Evolutionary conservation across 495 filamentous ascomycete species (phyloP), one percentile per base, ranked within the genome.

Genomic region (Hypoxylon trugodes): DNA sequence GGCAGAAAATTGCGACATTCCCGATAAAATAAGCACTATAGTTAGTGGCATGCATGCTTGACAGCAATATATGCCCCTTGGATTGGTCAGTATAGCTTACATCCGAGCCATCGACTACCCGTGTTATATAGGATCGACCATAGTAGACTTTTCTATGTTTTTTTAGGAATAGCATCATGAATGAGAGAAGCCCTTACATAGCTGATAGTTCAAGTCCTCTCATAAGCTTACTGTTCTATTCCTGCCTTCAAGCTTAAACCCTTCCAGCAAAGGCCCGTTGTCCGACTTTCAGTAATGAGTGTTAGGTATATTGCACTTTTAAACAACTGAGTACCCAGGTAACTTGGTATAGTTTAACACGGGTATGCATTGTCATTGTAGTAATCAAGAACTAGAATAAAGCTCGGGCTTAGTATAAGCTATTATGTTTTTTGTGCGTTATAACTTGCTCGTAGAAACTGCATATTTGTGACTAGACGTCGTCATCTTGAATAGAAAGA

Each of bases 351-450:
- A 28, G 15, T 45, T 13, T 13, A 26, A 24, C 24, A 46, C 6
- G 16, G 2, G 12, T 6, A 16, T 25, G 18, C 18, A 15, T 21
- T 25, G 19, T 7, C 10, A 3, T 22, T 8, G 19, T 46, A 46
- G 42, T 46, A 46, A 46, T 46, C 42, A 18, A 24, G 10, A 25
- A n/a, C n/a, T n/a, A n/a, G n/a, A n/a, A n/a, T n/a, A n/a, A n/a
- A n/a, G n/a, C n/a, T n/a, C n/a, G n/a, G n/a, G n/a, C n/a, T n/a
- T n/a, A n/a, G n/a, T n/a, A n/a, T n/a, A n/a, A n/a, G n/a, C n/a
- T n/a, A n/a, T n/a, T n/a, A n/a, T n/a, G n/a, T n/a, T n/a, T n/a
- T n/a, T n/a, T n/a, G n/a, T n/a, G n/a, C n/a, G n/a, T n/a, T n/a
- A n/a, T n/a, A n/a, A n/a, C n/a, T n/a, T n/a, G n/a, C n/a, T n/a